phyloP scores from a whole-genome alignment of 2,329 filamentous ascomycete genomes.

The Hypoxylon sp. region DNA sequence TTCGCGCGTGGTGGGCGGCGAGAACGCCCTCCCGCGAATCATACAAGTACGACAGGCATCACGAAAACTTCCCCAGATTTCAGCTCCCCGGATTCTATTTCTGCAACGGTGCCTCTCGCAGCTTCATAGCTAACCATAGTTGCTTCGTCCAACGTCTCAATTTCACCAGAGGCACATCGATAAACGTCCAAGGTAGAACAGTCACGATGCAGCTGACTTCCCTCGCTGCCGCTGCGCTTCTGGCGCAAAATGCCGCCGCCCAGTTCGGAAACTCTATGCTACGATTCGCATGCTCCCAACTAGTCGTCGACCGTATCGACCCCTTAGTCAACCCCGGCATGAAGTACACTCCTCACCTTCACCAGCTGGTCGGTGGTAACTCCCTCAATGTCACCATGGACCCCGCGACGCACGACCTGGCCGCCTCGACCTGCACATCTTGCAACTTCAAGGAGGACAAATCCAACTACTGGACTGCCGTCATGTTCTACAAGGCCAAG shows the following conservation, averaged over 20 bases:
- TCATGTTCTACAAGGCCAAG: conserved; percentile 61
- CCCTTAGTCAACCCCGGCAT: conserved; percentile 61
- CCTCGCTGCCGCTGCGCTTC: conserved; percentile 51
- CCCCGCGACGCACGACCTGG: conserved; percentile 54
- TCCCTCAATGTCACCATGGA: conserved; percentile 62
- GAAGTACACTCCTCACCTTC: conserved; percentile 61
- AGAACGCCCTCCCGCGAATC: conserved; percentile 37
- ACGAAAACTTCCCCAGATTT: conserved; percentile 43
- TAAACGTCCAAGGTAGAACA: conserved; percentile 22
- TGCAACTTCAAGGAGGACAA: conserved; percentile 60
- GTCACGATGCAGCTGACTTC: conserved; percentile 54
- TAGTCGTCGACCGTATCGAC: conserved; percentile 62
- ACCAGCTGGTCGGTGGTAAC: conserved; percentile 63
- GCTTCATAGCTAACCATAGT: conserved; percentile 26
- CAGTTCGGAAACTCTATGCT: conserved; percentile 57
- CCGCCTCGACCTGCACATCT: conserved; percentile 58
- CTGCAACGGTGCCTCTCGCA: conserved; percentile 36
- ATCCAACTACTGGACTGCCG: conserved; percentile 63
- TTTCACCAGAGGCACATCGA: conserved; percentile 20
- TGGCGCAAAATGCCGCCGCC: conserved; percentile 51
- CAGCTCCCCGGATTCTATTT: conserved; percentile 41
- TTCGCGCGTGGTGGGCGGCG: conserved; percentile 41
- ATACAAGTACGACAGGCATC: conserved; percentile 46
- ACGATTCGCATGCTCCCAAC: conserved; percentile 63
- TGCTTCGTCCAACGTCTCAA: conserved; percentile 27